These are phyloP conservation scores for Neofusicoccum umdonicola DNA, from an alignment of 2,329 filamentous ascomycete genomes.

Conservation along the genomic window DNA sequence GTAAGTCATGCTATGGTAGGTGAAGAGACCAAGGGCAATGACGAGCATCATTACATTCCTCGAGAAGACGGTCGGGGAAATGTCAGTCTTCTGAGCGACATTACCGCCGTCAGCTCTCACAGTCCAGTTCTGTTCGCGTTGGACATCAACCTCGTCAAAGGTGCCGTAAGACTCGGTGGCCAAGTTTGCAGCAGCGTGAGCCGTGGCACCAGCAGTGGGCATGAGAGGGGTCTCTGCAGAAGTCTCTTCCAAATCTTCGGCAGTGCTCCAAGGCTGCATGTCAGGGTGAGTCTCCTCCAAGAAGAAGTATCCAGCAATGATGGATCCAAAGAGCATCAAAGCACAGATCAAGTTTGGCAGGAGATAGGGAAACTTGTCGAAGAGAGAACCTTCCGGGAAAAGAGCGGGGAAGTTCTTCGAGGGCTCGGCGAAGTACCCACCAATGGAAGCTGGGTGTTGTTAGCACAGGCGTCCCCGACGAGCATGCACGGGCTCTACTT, in stretches of 20 bases:
- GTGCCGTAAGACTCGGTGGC: slow-evolving; percentile 79
- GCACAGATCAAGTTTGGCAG: slow-evolving; percentile 87
- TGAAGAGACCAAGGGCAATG: slow-evolving; percentile 82
- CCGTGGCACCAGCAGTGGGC: slow-evolving; percentile 70
- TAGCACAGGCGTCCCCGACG: slow-evolving; percentile 19
- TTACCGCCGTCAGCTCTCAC: slow-evolving; percentile 47
- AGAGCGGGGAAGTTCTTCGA: slow-evolving; percentile 67
- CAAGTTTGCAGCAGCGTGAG: slow-evolving; percentile 69
- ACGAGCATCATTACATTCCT: slow-evolving; percentile 70
- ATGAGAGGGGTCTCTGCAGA: slow-evolving; percentile 70
- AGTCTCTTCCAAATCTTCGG: slow-evolving; percentile 38
- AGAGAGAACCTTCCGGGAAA: slow-evolving; percentile 68
- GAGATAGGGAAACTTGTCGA: slow-evolving; percentile 78
- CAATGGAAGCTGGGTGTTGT: slow-evolving; percentile 63
- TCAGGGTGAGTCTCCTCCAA: slow-evolving; percentile 89
- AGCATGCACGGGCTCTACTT: slow-evolving; percentile 21
- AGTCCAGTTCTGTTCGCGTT: slow-evolving; percentile 53
- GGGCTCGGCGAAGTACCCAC: slow-evolving; percentile 81
- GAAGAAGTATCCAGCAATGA: slow-evolving; percentile 74
- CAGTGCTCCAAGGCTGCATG: slow-evolving; percentile 58
- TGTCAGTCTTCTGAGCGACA: slow-evolving; percentile 35
- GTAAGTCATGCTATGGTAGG: slow-evolving; percentile 93
- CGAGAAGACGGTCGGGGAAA: slow-evolving; percentile 21
- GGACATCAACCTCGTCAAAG: slow-evolving; percentile 58
- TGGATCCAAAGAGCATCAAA: slow-evolving; percentile 70